Evolutionary conservation across 345 rosid species (phyloP).

Genomic region (Xanthoceras sorbifolium): DNA sequence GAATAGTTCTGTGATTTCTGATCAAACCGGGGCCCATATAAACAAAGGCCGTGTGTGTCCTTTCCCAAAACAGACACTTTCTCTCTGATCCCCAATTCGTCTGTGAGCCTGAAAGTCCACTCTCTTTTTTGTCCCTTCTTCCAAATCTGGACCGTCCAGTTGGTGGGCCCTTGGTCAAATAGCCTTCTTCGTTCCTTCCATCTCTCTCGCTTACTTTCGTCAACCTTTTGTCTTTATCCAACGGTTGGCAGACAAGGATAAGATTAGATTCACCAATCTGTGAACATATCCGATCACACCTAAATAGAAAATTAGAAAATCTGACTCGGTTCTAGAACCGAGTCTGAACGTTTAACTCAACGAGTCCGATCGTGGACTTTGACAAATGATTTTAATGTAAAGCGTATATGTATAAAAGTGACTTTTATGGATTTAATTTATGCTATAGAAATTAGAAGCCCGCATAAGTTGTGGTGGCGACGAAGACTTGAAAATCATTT

Average conservation of each 20-base stretch:
- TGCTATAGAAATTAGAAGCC: neutral
- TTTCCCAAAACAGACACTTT: conserved; percentile 32
- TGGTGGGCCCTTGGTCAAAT: conserved; percentile 25
- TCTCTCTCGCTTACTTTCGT: neutral
- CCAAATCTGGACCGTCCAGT: conserved; percentile 26
- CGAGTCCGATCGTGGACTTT: neutral
- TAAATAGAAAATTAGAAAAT: too few relatives aligned
- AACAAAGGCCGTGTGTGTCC: conserved; percentile 49
- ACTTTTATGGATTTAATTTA: neutral
- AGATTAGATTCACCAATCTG: neutral
- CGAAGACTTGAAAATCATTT: conserved; percentile 5
- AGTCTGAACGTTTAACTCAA: neutral
- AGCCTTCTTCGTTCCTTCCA: neutral
- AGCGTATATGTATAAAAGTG: neutral
- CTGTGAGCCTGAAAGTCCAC: conserved; percentile 51
- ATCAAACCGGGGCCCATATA: conserved; percentile 27
- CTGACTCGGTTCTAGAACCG: neutral
- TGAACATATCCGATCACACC: neutral
- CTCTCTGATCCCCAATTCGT: conserved; percentile 43
- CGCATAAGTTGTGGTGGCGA: conserved; percentile 17
- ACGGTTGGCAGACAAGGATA: neutral
- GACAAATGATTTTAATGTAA: too few relatives aligned
- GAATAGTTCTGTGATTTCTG: conserved; percentile 8
- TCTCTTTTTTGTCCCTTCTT: conserved; percentile 30
- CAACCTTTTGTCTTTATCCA: neutral